Evolutionary conservation across 2,329 filamentous ascomycete species (phyloP).

Genomic region (Catunica adiposa): DNA sequence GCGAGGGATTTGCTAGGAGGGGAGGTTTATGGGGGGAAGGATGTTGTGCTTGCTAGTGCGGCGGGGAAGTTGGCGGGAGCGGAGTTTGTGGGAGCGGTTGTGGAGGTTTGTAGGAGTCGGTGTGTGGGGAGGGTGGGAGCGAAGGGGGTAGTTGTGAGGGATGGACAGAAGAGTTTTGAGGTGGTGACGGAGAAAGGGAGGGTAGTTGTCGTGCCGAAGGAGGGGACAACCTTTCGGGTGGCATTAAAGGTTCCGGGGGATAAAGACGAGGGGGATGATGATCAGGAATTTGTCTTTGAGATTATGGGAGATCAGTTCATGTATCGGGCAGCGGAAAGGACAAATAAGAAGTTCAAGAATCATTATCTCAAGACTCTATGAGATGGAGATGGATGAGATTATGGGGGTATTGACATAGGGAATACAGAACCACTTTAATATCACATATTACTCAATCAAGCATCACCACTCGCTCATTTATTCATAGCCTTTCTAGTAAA

Average conservation of each 20-base stretch:
- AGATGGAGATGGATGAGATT: slow-evolving; percentile 19
- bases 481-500: slow-evolving; percentile 44
- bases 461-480: too few relatives aligned
- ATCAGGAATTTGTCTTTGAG: slow-evolving; percentile 52
- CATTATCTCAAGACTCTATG: slow-evolving; percentile 63
- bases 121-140: slow-evolving; percentile 72
- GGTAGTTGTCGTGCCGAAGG: slow-evolving; percentile 73
- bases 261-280: not conserved
- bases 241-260: slow-evolving; percentile 34
- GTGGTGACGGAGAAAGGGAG: slow-evolving; percentile 56
- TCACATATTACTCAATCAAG: too few relatives aligned
- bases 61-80: slow-evolving; percentile 67
- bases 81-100: slow-evolving; percentile 74
- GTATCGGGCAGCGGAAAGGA: slow-evolving; percentile 64
- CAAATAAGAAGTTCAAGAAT: slow-evolving; percentile 80
- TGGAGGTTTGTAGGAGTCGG: slow-evolving; percentile 67
- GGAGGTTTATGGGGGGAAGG: slow-evolving; percentile 37
- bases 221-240: slow-evolving; percentile 72
- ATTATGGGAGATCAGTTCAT: slow-evolving; percentile 77
- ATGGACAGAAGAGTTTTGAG: slow-evolving; percentile 75
- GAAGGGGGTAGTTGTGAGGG: slow-evolving; percentile 72
- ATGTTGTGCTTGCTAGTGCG: slow-evolving; percentile 37
- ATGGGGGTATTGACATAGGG: not conserved
- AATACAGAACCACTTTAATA: not conserved
- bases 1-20: slow-evolving; percentile 60